Percentiles rank a stretch among this genome's conserved stretches.
Conservation (phyloP, 2,329 filamentous ascomycete genomes). For the Calonectria montana region DNA sequence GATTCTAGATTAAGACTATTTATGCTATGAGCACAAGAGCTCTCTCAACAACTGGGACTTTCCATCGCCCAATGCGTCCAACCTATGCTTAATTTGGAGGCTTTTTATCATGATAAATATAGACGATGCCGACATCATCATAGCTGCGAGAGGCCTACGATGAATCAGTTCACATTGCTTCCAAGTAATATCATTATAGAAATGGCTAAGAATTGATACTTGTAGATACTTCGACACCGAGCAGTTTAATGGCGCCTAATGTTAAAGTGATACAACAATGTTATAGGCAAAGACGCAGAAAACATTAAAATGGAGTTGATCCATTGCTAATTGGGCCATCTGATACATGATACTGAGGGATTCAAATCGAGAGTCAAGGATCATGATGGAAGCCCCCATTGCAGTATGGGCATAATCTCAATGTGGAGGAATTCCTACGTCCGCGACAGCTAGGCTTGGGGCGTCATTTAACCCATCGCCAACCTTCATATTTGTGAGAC, state of each 20-base stretch:
- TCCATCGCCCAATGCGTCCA: neutral
- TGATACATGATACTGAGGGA: neutral
- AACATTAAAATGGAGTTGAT: slow-evolving; percentile 10
- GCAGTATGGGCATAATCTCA: neutral
- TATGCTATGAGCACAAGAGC: no score
- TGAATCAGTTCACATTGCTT: neutral
- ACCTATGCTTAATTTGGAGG: neutral
- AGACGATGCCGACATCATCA: neutral
- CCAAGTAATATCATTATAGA: neutral
- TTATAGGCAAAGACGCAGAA: slow-evolving; percentile 14
- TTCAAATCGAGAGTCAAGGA: slow-evolving; percentile 12
- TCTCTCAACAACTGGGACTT: neutral
- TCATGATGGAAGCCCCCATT: slow-evolving; percentile 9
- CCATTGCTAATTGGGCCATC: neutral
- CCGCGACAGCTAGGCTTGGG: slow-evolving; percentile 2
- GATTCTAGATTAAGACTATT: no score
- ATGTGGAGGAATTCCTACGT: slow-evolving; percentile 14
- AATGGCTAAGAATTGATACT: neutral
- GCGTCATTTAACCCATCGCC: slow-evolving; percentile 18
- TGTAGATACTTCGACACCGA: slow-evolving; percentile 5
- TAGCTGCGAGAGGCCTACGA: neutral
- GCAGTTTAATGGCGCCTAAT: neutral
- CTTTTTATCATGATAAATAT: neutral
- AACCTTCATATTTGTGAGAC: neutral
- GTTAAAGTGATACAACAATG: slow-evolving; percentile 5